A percentile compares a stretch with the other conserved stretches of the same genome.
phyloP scores from a whole-genome alignment of 2,329 filamentous ascomycete species.

The Neopestalotiopsis clavispora region DNA sequence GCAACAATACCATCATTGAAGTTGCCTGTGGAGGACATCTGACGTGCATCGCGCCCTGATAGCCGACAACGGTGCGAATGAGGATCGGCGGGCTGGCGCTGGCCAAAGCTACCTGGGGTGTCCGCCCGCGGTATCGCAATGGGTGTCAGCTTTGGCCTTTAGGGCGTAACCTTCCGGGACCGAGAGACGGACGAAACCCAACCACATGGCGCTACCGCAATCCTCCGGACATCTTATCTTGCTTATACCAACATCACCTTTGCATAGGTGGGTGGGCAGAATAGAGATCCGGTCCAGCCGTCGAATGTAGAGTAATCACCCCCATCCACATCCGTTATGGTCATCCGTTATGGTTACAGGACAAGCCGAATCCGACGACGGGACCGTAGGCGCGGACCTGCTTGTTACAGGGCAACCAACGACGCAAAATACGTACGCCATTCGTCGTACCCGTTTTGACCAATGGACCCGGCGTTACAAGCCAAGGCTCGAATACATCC shows the following conservation, averaged over 20 bases:
- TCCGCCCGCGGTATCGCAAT: too few relatives aligned
- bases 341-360: neutral
- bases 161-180: neutral
- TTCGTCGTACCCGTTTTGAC: too few relatives aligned
- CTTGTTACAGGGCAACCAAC: too few relatives aligned
- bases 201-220: neutral
- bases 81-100: too few relatives aligned
- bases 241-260: neutral
- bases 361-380: too few relatives aligned
- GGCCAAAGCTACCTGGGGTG: too few relatives aligned
- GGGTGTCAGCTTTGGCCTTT: neutral
- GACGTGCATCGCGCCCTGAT: too few relatives aligned
- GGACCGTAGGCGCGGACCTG: too few relatives aligned
- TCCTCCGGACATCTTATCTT: neutral
- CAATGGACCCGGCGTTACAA: neutral
- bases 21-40: too few relatives aligned
- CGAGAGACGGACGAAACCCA: neutral
- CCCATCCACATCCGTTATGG: neutral
- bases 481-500: neutral
- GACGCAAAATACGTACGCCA: too few relatives aligned
- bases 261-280: neutral
- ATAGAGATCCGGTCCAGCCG: neutral
- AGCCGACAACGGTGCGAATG: too few relatives aligned
- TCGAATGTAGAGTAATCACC: neutral
- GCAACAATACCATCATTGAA: too few relatives aligned